These are phyloP conservation scores for Cantharellus cinnabarinus DNA, from an alignment of 768 basidiomycete species.

Conservation along the genomic window DNA sequence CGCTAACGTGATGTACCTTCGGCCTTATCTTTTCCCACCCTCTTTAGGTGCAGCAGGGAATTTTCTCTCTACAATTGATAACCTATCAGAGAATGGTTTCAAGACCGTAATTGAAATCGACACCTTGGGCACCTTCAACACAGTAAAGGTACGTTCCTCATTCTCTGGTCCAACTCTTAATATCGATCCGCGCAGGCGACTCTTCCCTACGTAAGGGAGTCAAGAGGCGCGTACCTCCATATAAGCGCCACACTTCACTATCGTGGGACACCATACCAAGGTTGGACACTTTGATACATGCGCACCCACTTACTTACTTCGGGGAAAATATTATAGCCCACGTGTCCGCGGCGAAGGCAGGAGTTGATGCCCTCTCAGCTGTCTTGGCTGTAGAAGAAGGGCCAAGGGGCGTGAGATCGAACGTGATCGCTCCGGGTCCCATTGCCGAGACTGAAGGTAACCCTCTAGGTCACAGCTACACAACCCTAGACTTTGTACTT, in stretches of 20 bases:
- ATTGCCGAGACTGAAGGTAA: not conserved
- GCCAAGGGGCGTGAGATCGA: constrained; percentile 77
- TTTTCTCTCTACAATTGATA: constrained; percentile 73
- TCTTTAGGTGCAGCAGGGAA: constrained; percentile 78
- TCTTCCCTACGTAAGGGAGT: constrained; percentile 42
- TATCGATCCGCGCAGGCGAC: constrained; percentile 60
- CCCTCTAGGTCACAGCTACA: not conserved
- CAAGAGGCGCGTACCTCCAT: constrained; percentile 69
- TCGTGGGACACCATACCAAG: constrained; percentile 25
- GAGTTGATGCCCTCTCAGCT: constrained; percentile 67
- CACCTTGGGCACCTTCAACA: constrained; percentile 29
- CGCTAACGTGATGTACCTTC: no score
- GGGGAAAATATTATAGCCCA: constrained; percentile 44
- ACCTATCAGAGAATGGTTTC: constrained; percentile 77
- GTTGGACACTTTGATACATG: not conserved
- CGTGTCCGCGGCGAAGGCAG: constrained; percentile 89
- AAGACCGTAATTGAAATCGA: constrained; percentile 88
- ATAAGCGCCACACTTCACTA: constrained; percentile 83
- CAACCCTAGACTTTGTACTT: constrained; percentile 21
- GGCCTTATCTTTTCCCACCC: not conserved
- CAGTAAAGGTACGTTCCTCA: not conserved
- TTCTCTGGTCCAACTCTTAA: not conserved
- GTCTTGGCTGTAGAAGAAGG: constrained; percentile 89
- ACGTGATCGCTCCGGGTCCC: constrained; percentile 45
- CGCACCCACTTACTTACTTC: not conserved